Evolutionary conservation across 805 yeast genomes (phyloP).

Genomic region (Ogataea trehalophila): DNA sequence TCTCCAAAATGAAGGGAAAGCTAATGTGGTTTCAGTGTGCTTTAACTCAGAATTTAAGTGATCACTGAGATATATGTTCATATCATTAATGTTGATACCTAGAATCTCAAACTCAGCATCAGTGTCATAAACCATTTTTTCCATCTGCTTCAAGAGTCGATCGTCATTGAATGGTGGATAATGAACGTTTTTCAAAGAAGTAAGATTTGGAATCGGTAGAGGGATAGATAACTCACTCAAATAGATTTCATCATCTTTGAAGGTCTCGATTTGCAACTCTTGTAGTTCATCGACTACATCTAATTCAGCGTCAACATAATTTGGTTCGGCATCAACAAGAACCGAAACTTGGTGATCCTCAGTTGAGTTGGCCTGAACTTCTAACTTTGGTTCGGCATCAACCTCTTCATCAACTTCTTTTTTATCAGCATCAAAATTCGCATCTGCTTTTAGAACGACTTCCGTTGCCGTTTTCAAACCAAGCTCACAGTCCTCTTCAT

Average conservation of each 20-base stretch:
- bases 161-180: conserved; percentile 19
- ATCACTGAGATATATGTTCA: conserved; percentile 21
- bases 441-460: too few species aligned
- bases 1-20: conserved; percentile 28
- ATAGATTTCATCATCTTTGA: conserved; percentile 25
- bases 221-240: conserved; percentile 21
- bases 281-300: not conserved
- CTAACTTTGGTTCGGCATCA: not conserved
- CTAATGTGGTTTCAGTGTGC: conserved; percentile 23
- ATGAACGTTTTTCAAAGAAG: conserved; percentile 15
- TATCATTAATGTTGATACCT: conserved; percentile 14
- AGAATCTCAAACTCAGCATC: conserved; percentile 28
- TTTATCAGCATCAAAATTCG: too few species aligned
- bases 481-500: not conserved
- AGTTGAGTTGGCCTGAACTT: not conserved
- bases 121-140: conserved; percentile 24
- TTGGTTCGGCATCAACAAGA: not conserved
- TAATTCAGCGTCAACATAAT: not conserved
- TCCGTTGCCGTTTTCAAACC: not conserved
- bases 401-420: not conserved
- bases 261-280: conserved; percentile 7
- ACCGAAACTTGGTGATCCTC: not conserved
- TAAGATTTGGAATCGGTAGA: conserved; percentile 18
- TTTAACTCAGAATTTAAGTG: conserved; percentile 15
- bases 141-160: conserved; percentile 22